Evolutionary conservation across 192 early-diverging fungal genomes (phyloP), one percentile per base, ranked within the genome.

Genomic region (Entomortierella chlamydospora): DNA sequence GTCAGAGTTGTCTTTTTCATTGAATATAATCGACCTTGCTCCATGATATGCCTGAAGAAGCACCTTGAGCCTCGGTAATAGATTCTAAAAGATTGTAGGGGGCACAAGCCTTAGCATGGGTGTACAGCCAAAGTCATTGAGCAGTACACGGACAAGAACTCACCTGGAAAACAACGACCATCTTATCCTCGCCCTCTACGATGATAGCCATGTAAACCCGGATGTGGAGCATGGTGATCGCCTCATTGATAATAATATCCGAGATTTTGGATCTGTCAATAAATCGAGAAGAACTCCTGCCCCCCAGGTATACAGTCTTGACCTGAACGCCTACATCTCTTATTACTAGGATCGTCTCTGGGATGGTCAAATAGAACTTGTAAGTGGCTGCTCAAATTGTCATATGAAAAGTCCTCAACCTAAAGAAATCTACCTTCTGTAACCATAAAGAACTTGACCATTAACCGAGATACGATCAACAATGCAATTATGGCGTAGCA

Each of bases 241-340:
- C 92, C 80, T 95, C 93, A 58, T 95, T 93, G 62, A 95, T 90
- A 57, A 95, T 85, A 10, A 95, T 83, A 64, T 93, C 87, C 5
- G 74, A 62, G 60, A 94, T 88, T 42, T 89, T 84, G 25, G 83
- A 82, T 42, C 84, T 61, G 61, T 88, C 90, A 62, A 94, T 91
- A 73, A 95, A 95, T 26, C 69, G 68, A 18, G 84, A 83, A 20
- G 79, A 69, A 31, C 52, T 72, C 54, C 71, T 69, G 49, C 90
- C 87, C 34, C 85, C 76, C 41, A 85, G 56, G 52, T 89, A 87
- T 2, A 73, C 77, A 1, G 91, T 89, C 54, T 88, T 87, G 41
- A 92, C 85, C 47, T 93, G 89, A 10, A 93, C 72, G 0, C 93
- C 93, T n/a, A 94, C 80, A 62, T 92, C 83, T 11, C 87, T 80